Conservation (phyloP, 345 rosid species). For the Triadica sebifera region DNA sequence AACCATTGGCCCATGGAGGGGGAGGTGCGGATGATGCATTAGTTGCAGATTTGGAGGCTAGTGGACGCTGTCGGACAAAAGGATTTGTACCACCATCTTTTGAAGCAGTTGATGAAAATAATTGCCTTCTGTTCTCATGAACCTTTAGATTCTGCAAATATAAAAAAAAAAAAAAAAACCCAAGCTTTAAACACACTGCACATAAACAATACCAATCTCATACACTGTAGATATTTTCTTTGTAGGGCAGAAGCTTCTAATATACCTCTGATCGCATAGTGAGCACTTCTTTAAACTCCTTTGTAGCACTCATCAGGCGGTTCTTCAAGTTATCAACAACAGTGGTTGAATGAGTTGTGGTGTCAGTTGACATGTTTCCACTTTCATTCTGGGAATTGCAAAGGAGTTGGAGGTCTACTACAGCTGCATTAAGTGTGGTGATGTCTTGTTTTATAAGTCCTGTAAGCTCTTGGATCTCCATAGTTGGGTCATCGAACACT, state of each 20-base stretch:
- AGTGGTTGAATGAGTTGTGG: conserved; percentile 65
- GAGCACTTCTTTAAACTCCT: conserved; percentile 84
- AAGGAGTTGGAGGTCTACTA: conserved; percentile 67
- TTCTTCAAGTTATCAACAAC: conserved; percentile 76
- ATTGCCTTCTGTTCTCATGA: conserved; percentile 76
- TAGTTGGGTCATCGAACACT: conserved; percentile 78
- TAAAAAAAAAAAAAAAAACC: conserved; percentile 1
- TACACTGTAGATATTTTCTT: neutral
- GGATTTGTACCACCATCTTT: conserved; percentile 70
- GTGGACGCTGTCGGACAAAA: conserved; percentile 73
- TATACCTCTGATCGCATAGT: conserved; percentile 80
- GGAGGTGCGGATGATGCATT: conserved; percentile 49
- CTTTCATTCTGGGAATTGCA: conserved; percentile 60
- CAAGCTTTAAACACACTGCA: neutral
- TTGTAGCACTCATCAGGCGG: conserved; percentile 74
- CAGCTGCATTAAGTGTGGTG: conserved; percentile 70
- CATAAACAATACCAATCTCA: neutral
- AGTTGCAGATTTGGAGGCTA: conserved; percentile 52
- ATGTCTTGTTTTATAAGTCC: conserved; percentile 79
- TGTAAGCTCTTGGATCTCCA: conserved; percentile 81
- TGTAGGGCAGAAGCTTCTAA: neutral
- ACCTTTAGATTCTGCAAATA: conserved; percentile 63
- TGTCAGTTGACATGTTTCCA: conserved; percentile 59
- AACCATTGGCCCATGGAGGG: conserved; percentile 73
- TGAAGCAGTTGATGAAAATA: conserved; percentile 63